Evolutionary conservation across 1,284 basidiomycete species (phyloP).

Genomic region (Afroboletus lepidellus): DNA sequence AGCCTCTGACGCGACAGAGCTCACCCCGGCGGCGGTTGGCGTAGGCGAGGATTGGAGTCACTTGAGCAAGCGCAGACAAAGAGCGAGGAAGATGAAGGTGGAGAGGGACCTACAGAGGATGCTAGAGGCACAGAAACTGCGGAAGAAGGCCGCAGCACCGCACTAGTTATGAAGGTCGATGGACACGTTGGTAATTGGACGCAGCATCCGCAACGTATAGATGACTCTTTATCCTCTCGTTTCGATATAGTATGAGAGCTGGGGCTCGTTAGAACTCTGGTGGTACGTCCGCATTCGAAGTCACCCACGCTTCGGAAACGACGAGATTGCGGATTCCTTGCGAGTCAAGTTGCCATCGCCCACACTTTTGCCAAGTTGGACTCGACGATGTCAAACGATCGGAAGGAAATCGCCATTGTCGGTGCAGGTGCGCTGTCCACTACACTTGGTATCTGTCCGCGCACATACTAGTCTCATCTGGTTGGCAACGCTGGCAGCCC

Average conservation of each 20-base stretch:
- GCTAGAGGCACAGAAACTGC: constrained; percentile 25
- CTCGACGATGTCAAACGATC: constrained; percentile 26
- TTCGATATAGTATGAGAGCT: too few relatives aligned
- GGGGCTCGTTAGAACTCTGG: too few relatives aligned
- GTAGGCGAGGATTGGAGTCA: constrained; percentile 55
- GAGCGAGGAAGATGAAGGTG: constrained; percentile 41
- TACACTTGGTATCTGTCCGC: not conserved
- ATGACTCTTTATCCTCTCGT: too few relatives aligned
- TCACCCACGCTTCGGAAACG: too few relatives aligned
- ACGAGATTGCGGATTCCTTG: too few relatives aligned
- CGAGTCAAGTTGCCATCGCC: too few relatives aligned
- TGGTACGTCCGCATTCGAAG: too few relatives aligned
- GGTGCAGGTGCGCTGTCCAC: constrained; percentile 35
- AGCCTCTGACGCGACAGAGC: constrained; percentile 12
- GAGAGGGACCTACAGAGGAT: constrained; percentile 34
- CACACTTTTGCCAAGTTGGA: too few relatives aligned
- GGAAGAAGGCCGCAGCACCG: constrained; percentile 1
- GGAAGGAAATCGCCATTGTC: constrained; percentile 35
- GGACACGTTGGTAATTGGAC: too few relatives aligned
- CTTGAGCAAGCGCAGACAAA: constrained; percentile 51
- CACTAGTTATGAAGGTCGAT: not conserved
- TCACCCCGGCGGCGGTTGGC: constrained; percentile 41
- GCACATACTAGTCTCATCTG: not conserved
- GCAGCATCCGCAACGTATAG: too few relatives aligned
- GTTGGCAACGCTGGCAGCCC: too few relatives aligned